Evolutionary conservation across 1,139 yeast genomes (phyloP).

Genomic region (Meyerozyma sp.): DNA sequence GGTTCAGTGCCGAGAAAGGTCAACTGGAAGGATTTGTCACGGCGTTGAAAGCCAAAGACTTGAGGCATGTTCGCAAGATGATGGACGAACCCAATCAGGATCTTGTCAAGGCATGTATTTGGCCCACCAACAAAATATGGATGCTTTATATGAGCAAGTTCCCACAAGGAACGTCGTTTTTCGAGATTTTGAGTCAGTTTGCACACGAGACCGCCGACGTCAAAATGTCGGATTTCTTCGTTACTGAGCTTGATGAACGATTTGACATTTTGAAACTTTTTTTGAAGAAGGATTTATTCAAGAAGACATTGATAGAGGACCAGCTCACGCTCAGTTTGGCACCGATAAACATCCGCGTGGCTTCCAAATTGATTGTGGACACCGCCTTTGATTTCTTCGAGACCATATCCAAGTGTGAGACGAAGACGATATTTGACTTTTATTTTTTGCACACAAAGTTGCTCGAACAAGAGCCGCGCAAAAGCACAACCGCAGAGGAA

Average conservation of each 20-base stretch:
- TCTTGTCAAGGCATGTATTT: constrained; percentile 52
- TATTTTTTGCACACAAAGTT: constrained; percentile 29
- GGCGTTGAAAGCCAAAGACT: constrained; percentile 41
- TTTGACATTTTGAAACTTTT: constrained; percentile 42
- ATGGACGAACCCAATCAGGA: constrained; percentile 44
- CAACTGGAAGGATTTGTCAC: constrained; percentile 58
- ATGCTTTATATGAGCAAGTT: constrained; percentile 50
- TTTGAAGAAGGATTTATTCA: constrained; percentile 23
- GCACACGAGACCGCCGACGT: constrained; percentile 26
- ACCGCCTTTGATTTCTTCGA: constrained; percentile 29
- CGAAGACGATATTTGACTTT: constrained; percentile 41
- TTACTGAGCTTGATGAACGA: constrained; percentile 43
- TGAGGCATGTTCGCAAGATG: constrained; percentile 36
- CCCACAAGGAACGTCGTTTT: constrained; percentile 41
- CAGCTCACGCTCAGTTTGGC: constrained; percentile 56
- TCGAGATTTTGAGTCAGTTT: constrained; percentile 43
- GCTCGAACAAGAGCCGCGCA: constrained; percentile 18
- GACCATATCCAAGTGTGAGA: constrained; percentile 31
- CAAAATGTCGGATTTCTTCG: constrained; percentile 24
- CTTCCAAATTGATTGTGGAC: constrained; percentile 21
- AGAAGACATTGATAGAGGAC: constrained; percentile 38
- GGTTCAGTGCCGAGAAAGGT: constrained; percentile 44
- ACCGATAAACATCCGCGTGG: constrained; percentile 39
- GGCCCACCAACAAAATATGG: constrained; percentile 72
- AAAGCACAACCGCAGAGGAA: constrained; percentile 15